Evolutionary conservation across 2,329 filamentous ascomycete genomes (phyloP), one percentile per base, ranked within the genome.

Genomic region (Talaromyces pinophilus): DNA sequence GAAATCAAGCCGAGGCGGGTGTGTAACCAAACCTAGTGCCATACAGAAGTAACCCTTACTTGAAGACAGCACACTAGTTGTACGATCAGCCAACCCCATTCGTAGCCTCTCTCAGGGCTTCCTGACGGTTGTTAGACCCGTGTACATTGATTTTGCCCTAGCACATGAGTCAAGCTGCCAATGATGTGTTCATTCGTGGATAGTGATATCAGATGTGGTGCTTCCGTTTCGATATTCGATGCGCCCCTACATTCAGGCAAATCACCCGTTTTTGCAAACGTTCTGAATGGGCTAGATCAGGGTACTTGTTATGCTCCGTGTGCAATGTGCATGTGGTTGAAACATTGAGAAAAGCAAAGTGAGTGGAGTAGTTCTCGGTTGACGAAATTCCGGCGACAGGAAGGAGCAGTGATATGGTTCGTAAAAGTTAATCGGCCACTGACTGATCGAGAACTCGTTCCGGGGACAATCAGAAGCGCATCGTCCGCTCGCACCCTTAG

Each of bases 281-380:
- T 57, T 57, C n/a, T 25, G 5, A 57, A 25, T 15, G 54, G 33
- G 33, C 33, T 57, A 10, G 19, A 22, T 57, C 19, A 25, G 5
- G 33, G 15, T 22, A n/a, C n/a, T 25, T 19, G n/a, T n/a, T 38
- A 57, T 40, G 33, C 33, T 57, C 54, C 33, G 33, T 10, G 33
- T 40, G 33, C 33, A 57, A 19, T 10, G 33, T 57, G 54, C 33
- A 57, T 25, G 54, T 40, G 33, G 54, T 22, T 57, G 52, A 25
- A 33, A 25, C 57, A 60, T 42, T 8, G 57, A 33, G 28, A 60
- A 60, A 60, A 60, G 57, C n/a, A 46, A 59, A 46, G 13, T 17
- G 17, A 30, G 40, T 60, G 57, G 40, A 60, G 25, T 10, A 60
- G 8, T 60, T 44, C 19, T 30, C n/a, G 33, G 33, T 38, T 40